phyloP scores from a whole-genome alignment of 805 yeast genomes.

The fission yeast (Schizosaccharomyces pombe) region ASM294v3 CU329670.1:709501-710000 shows the following conservation, averaged over 20 bases:
- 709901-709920: neutral
- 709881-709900: neutral
- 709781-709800: constrained; percentile 57
- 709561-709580: constrained; percentile 56
- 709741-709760: constrained; percentile 45
- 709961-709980: neutral
- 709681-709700: no score
- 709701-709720: no score
- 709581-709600: constrained; percentile 86
- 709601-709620: constrained; percentile 63
- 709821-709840: neutral
- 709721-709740: neutral
- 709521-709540: constrained; percentile 46
- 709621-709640: constrained; percentile 36
- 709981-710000: neutral
- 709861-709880: neutral
- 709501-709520: constrained; percentile 21
- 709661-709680: neutral
- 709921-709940: neutral
- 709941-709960: neutral
- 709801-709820: constrained; percentile 38
- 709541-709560: constrained; percentile 67
- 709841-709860: neutral
- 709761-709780: constrained; percentile 46
- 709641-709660: constrained; percentile 24